These are phyloP conservation scores for Castanospermum australe DNA, from an alignment of 306 rosid species.

Conservation along the genomic window DNA sequence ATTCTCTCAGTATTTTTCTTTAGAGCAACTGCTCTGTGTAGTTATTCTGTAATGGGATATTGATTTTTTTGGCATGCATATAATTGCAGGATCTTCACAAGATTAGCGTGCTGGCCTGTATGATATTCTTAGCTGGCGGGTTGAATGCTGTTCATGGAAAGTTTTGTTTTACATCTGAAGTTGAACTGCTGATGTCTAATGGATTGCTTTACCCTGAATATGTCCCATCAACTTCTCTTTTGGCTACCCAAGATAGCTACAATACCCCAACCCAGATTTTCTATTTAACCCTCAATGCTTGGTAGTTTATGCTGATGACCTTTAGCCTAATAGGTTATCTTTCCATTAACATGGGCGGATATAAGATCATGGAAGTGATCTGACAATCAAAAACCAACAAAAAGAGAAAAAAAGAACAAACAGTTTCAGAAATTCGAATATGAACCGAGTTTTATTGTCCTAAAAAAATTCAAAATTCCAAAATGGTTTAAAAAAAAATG, in stretches of 20 bases:
- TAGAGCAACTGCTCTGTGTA: conserved; percentile 52
- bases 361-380: background rate
- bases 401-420: background rate
- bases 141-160: conserved; percentile 82
- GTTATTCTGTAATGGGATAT: conserved; percentile 51
- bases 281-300: background rate
- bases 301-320: background rate
- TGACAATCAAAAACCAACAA: background rate
- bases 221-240: conserved; percentile 30
- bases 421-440: background rate
- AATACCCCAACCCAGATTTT: background rate
- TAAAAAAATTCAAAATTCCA: background rate
- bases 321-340: background rate
- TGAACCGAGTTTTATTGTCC: conserved; percentile 1
- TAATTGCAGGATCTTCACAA: conserved; percentile 82
- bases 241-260: conserved; percentile 44
- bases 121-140: conserved; percentile 74
- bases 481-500: too few relatives aligned
- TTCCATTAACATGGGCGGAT: background rate
- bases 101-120: conserved; percentile 68
- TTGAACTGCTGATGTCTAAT: conserved; percentile 45
- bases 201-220: conserved; percentile 35
- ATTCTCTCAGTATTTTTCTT: conserved; percentile 47
- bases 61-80: conserved; percentile 83
- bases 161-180: conserved; percentile 67